Evolutionary conservation across 352 stramenopile species (phyloP).

Genomic region (Bremia lactucae): DNA sequence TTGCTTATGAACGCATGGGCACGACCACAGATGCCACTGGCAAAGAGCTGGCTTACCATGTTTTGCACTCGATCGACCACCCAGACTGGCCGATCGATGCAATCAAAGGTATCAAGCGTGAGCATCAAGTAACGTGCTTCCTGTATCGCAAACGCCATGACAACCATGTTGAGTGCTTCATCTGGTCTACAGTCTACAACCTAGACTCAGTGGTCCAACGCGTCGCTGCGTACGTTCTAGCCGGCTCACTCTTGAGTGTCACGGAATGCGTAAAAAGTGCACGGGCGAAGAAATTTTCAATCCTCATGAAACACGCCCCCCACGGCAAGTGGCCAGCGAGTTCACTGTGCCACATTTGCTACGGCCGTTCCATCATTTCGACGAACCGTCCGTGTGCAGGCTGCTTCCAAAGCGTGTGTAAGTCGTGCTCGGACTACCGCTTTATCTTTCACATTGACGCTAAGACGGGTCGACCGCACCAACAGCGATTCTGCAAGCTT

Average conservation of each 20-base stretch:
- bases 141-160: slow-evolving; percentile 26
- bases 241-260: slow-evolving; percentile 25
- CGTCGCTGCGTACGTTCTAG: slow-evolving; percentile 35
- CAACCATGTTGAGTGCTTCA: slow-evolving; percentile 26
- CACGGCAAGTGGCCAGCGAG: slow-evolving; percentile 25
- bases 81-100: slow-evolving; percentile 33
- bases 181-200: slow-evolving; percentile 36
- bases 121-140: slow-evolving; percentile 37
- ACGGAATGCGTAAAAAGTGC: slow-evolving; percentile 26
- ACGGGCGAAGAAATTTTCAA: slow-evolving; percentile 31
- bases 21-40: slow-evolving; percentile 34
- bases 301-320: slow-evolving; percentile 25
- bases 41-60: slow-evolving; percentile 38
- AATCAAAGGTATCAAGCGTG: slow-evolving; percentile 38
- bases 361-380: slow-evolving; percentile 29
- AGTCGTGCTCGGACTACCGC: slow-evolving; percentile 33
- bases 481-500: slow-evolving; percentile 35
- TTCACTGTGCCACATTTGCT: slow-evolving; percentile 33
- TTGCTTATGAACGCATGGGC: slow-evolving; percentile 44
- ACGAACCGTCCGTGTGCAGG: slow-evolving; percentile 28
- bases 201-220: slow-evolving; percentile 26
- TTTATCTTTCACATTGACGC: slow-evolving; percentile 37
- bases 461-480: slow-evolving; percentile 23
- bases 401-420: slow-evolving; percentile 39
- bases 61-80: slow-evolving; percentile 49